Percentiles rank a stretch among this genome's conserved stretches.
phyloP scores from a whole-genome alignment of 2,329 filamentous ascomycete species.

The Truncatella angustata region DNA sequence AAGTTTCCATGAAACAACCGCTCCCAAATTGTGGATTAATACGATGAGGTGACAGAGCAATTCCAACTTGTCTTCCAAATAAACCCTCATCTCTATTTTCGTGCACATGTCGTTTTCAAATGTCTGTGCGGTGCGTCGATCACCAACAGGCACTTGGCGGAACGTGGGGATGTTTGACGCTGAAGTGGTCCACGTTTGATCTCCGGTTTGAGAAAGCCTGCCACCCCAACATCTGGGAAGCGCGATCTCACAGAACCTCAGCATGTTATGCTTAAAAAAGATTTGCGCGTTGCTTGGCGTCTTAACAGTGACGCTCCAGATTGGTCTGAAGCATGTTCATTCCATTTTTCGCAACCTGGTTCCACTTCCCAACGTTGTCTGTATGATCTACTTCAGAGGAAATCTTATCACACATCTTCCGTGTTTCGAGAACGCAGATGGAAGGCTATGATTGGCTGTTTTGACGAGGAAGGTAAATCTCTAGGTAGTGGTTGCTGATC shows the following conservation, averaged over 20 bases:
- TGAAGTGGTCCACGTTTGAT: constrained; percentile 9
- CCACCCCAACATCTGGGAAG: background rate
- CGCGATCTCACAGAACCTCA: background rate
- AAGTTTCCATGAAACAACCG: constrained; percentile 5
- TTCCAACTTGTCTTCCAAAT: background rate
- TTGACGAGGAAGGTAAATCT: background rate
- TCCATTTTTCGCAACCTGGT: background rate
- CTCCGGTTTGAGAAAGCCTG: constrained; percentile 5
- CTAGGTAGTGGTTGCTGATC: background rate
- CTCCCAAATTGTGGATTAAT: background rate
- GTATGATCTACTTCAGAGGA: constrained; percentile 7
- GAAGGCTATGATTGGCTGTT: background rate
- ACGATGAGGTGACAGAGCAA: background rate
- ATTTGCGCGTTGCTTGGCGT: too few relatives aligned
- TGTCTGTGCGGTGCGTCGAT: background rate
- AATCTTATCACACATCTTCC: constrained; percentile 8
- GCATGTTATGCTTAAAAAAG: background rate
- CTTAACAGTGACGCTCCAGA: background rate
- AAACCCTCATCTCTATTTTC: background rate
- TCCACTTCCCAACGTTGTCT: background rate
- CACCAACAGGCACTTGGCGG: background rate
- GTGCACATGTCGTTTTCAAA: background rate
- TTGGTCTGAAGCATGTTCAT: background rate
- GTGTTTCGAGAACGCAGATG: constrained; percentile 2
- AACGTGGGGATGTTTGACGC: constrained; percentile 3